Percentiles rank a stretch among this genome's conserved stretches.
phyloP scores from a whole-genome alignment of 306 rosid genomes.

The Cyamopsis tetragonoloba region DNA sequence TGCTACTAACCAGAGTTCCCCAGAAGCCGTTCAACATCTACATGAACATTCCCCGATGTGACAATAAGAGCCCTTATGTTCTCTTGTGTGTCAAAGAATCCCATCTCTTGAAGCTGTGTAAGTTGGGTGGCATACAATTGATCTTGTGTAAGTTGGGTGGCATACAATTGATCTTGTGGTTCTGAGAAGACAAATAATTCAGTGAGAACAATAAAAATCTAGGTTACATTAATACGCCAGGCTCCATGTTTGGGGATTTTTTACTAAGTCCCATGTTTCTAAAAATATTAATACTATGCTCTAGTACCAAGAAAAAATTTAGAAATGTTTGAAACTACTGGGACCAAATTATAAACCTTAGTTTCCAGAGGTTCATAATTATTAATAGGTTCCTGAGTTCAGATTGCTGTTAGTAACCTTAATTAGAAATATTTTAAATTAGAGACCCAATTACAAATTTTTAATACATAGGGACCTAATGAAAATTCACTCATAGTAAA shows the following conservation, averaged over 20 bases:
- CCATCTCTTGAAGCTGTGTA: slow-evolving; percentile 92
- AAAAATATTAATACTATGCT: no score
- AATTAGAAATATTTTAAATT: neutral
- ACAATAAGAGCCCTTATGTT: slow-evolving; percentile 77
- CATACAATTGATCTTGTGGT: slow-evolving; percentile 83
- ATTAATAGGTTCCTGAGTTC: neutral
- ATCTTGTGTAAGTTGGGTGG: slow-evolving; percentile 72
- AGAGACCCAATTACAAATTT: neutral
- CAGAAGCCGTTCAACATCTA: slow-evolving; percentile 78
- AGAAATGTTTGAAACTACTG: neutral
- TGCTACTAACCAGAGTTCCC: slow-evolving; percentile 68
- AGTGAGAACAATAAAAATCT: neutral
- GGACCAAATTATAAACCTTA: neutral
- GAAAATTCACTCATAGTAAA: neutral
- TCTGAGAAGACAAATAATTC: slow-evolving; percentile 35
- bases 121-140: slow-evolving; percentile 80
- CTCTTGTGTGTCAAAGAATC: slow-evolving; percentile 85
- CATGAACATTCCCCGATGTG: slow-evolving; percentile 80
- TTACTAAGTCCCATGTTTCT: neutral
- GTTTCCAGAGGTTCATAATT: neutral
- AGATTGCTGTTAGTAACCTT: neutral
- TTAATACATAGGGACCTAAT: neutral
- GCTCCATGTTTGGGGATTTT: neutral
- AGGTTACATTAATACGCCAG: neutral
- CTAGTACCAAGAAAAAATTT: no score